Percentiles rank a stretch among this genome's conserved stretches.
phyloP scores from a whole-genome alignment of 345 rosid species.

The Passiflora organensis region DNA sequence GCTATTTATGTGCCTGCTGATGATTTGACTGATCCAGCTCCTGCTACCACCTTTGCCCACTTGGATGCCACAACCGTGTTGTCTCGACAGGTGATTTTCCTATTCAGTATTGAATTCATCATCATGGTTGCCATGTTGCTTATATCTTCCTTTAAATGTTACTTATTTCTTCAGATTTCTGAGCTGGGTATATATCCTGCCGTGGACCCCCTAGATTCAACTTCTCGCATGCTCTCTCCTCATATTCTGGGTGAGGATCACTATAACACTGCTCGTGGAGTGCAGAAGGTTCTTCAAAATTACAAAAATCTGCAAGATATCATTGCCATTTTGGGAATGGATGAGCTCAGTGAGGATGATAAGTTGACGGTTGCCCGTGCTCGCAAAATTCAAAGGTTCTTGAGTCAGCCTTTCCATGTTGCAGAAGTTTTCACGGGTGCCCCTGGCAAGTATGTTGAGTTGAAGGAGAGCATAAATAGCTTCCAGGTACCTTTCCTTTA shows the following conservation, averaged over 20 bases:
- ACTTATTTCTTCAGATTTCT: constrained; percentile 52
- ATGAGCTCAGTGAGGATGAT: constrained; percentile 99
- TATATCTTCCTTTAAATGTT: too few relatives aligned
- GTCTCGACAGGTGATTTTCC: constrained; percentile 76
- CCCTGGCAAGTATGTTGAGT: constrained; percentile 92
- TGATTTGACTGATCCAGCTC: constrained; percentile 99
- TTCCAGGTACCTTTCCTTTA: too few relatives aligned
- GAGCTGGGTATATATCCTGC: constrained; percentile 99
- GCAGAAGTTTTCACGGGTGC: constrained; percentile 99
- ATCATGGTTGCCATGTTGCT: too few relatives aligned
- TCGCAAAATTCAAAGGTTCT: constrained; percentile 90
- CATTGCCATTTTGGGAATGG: constrained; percentile 98
- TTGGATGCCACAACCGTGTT: constrained; percentile 98
- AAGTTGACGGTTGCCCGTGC: constrained; percentile 97
- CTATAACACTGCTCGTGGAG: constrained; percentile 96
- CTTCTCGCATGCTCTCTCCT: constrained; percentile 98
- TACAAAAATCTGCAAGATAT: constrained; percentile 99
- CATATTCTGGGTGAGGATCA: constrained; percentile 92
- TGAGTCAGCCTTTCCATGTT: constrained; percentile 99
- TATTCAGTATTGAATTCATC: too few relatives aligned
- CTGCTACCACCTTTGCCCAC: constrained; percentile 96
- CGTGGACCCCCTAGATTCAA: constrained; percentile 95
- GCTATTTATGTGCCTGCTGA: constrained; percentile 99
- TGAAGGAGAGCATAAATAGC: constrained; percentile 81
- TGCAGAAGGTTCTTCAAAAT: constrained; percentile 95